Conservation (phyloP, 2,329 filamentous ascomycete genomes). For the Claviceps pusilla region DNA sequence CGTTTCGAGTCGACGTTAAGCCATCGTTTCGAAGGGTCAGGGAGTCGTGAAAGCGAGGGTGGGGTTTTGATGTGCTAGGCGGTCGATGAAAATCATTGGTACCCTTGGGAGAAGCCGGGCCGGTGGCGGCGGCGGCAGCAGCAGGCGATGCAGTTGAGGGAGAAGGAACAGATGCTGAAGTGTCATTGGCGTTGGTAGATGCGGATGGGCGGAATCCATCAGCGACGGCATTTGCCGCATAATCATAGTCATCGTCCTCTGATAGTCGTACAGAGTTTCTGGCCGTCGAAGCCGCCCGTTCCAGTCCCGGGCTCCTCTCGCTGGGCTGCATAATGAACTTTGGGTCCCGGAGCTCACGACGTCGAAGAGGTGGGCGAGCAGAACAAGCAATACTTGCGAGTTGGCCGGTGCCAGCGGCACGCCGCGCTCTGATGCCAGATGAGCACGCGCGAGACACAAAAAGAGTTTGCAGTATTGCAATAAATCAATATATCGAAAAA, state of each 20-base stretch:
- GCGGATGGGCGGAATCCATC: constrained; percentile 33
- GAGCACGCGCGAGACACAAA: not conserved
- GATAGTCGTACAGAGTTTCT: constrained; percentile 27
- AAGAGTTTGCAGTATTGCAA: not conserved
- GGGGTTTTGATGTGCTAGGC: constrained; percentile 42
- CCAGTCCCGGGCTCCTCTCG: constrained; percentile 23
- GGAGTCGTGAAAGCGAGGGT: constrained; percentile 29
- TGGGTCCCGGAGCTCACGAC: not conserved
- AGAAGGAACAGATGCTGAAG: constrained; percentile 7
- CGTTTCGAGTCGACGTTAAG: constrained; percentile 12
- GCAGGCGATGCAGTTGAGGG: constrained; percentile 9
- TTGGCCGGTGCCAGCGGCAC: not conserved
- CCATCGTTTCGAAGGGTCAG: constrained; percentile 39
- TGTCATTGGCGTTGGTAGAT: not conserved
- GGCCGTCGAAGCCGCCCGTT: constrained; percentile 28
- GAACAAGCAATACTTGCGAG: not conserved
- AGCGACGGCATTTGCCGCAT: constrained; percentile 35
- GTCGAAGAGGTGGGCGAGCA: not conserved
- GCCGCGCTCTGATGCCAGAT: not conserved
- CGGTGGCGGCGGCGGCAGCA: constrained; percentile 6
- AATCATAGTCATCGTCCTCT: constrained; percentile 24
- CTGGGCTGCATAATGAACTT: constrained; percentile 26
- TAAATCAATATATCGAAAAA: not conserved
- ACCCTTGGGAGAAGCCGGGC: constrained; percentile 10
- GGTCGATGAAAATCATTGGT: constrained; percentile 22